A percentile compares a stretch with the other conserved stretches of the same genome.
phyloP scores from a whole-genome alignment of 257 asterid species.

The Thymus quinquecostatus region DNA sequence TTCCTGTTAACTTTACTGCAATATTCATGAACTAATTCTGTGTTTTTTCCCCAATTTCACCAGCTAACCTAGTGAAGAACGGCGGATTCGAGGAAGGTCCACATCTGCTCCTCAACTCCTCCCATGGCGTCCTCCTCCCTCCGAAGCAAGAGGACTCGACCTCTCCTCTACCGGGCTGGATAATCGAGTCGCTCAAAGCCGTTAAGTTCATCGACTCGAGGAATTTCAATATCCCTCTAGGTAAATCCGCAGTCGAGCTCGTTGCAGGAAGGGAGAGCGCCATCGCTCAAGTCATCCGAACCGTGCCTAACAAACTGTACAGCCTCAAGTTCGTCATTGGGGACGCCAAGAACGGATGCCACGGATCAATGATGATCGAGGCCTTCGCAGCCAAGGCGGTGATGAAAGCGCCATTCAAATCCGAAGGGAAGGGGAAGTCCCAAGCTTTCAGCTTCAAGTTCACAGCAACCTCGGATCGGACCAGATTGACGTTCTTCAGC shows the following conservation, averaged over 20 bases:
- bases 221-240: conserved; percentile 75
- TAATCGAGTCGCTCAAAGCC: conserved; percentile 78
- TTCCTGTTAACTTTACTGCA: neutral
- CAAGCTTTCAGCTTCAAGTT: conserved; percentile 55
- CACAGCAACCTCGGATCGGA: conserved; percentile 51
- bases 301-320: conserved; percentile 62
- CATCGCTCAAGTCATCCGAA: conserved; percentile 68
- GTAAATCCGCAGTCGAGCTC: conserved; percentile 70
- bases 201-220: conserved; percentile 64
- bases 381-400: conserved; percentile 68
- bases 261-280: conserved; percentile 89
- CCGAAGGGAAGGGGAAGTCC: conserved; percentile 63
- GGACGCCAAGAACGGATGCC: conserved; percentile 79
- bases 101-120: conserved; percentile 54
- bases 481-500: conserved; percentile 85
- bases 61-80: conserved; percentile 72
- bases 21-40: neutral
- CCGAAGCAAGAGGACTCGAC: conserved; percentile 75
- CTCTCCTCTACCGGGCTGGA: conserved; percentile 96
- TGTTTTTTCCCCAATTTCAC: neutral
- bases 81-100: conserved; percentile 88
- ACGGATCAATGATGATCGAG: conserved; percentile 85
- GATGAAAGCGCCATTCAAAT: conserved; percentile 61
- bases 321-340: conserved; percentile 57
- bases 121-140: conserved; percentile 86